Base-by-base conservation (phyloP, 768 basidiomycete genomes). In the Holtermannia corniformis region DNA sequence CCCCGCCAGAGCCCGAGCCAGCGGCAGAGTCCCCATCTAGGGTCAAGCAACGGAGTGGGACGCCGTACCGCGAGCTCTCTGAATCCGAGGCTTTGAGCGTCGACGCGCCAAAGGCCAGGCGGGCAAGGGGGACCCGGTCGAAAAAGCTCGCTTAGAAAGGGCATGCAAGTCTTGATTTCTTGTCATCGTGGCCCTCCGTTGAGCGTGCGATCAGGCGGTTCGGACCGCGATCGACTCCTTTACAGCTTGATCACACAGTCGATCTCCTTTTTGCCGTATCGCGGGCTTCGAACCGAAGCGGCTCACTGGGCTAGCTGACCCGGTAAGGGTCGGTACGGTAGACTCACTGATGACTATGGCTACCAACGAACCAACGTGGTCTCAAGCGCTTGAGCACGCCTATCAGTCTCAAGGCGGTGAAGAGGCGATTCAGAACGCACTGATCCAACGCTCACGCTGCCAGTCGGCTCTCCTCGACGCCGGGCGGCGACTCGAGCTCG, bases 31-130 rank as follows among this genome's bases (percentile, higher is more conserved):
- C 57, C 2, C 50, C 45, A n/a, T 53, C 58, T 21, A 59, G 60
- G 2, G 27, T 56, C 2, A 44, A 55, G 4, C 47, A 37, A n/a
- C 51, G 65, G 5, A 51, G 60, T 4, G 54, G 47, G 5, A 71
- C 70, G 22, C 70, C 70, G 1, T 71, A 49, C 47, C 49, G 67
- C 26, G 70, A 71, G 48, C 37, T 68, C 49, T 60, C 67, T 11
- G 60, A 67, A 45, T 60, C 53, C n/a, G 67, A 67, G 32, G 51
- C 62, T 3, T 47, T 63, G 54, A 63, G 32, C 32, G 32, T 37
- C 16, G 32, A 37, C 10, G 32, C 7, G 32, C 32, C 32, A 37
- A 7, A 16, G 10, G 16, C 7, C 7, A 37, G 10, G 16, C 32
- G 32, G 7, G 10, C 32, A 37, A 37, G 32, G 16, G 32, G 32